Conservation (phyloP, 2,329 filamentous ascomycete species). For the Arthrobotrys musiformis region DNA sequence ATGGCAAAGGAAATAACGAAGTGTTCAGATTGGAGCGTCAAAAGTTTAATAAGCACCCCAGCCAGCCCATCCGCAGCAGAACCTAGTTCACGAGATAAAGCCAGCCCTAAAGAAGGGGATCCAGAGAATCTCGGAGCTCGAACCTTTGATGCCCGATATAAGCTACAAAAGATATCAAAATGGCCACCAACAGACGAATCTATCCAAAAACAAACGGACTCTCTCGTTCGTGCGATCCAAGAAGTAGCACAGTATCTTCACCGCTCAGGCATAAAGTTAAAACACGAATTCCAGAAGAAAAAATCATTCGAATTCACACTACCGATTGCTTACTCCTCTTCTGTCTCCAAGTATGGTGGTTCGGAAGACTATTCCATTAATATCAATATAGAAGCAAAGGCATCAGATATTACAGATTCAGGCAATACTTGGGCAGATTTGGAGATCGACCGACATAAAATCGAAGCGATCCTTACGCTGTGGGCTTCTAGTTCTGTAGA, state of each 20-base stretch:
- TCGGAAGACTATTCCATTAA: not conserved
- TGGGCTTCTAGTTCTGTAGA: constrained; percentile 23
- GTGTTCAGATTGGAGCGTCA: not conserved
- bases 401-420: not conserved
- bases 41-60: not conserved
- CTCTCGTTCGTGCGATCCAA: constrained; percentile 9
- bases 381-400: not conserved
- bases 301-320: constrained; percentile 3
- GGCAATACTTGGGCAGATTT: constrained; percentile 2
- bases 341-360: too few species aligned
- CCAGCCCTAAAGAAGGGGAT: not conserved
- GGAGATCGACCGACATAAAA: constrained; percentile 1
- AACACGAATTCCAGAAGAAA: not conserved
- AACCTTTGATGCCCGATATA: not conserved
- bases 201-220: not conserved
- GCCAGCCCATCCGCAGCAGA: not conserved
- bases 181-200: not conserved
- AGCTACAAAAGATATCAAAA: not conserved
- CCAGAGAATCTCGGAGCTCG: not conserved
- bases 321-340: constrained; percentile 6
- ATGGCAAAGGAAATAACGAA: constrained; percentile 5
- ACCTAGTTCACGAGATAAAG: too few species aligned
- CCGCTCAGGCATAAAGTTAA: constrained; percentile 6
- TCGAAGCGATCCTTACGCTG: constrained; percentile 32
- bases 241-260: constrained; percentile 23